Evolutionary conservation across 1,139 yeast species (phyloP).

Genomic region (Ashbya aceris): DNA sequence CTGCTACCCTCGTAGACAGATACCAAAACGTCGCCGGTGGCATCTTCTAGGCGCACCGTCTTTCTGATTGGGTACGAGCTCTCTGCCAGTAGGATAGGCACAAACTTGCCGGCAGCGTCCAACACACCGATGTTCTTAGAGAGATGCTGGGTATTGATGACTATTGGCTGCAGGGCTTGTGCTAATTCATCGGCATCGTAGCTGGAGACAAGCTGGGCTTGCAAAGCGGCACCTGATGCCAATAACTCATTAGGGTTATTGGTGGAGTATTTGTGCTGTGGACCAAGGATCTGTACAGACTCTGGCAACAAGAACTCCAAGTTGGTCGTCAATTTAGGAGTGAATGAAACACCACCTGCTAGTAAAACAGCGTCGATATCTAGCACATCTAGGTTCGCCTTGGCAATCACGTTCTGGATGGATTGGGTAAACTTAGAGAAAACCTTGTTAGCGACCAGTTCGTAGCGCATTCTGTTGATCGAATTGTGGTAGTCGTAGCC

Average conservation of each 20-base stretch:
- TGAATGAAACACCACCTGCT: constrained; percentile 89
- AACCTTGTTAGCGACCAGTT: constrained; percentile 73
- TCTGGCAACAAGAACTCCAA: constrained; percentile 73
- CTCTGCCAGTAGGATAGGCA: constrained; percentile 68
- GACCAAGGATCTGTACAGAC: constrained; percentile 66
- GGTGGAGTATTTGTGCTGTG: constrained; percentile 67
- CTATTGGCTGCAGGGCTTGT: constrained; percentile 79
- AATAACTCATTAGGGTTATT: constrained; percentile 78
- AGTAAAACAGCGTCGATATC: constrained; percentile 87
- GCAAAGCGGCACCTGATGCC: constrained; percentile 95
- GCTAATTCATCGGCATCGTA: constrained; percentile 81
- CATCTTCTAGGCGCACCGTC: constrained; percentile 56
- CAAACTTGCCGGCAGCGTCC: constrained; percentile 62
- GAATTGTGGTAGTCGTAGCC: constrained; percentile 91
- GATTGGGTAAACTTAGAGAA: constrained; percentile 68
- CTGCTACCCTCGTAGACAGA: constrained; percentile 80
- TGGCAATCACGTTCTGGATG: constrained; percentile 62
- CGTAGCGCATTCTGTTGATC: constrained; percentile 90
- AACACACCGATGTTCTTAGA: constrained; percentile 78
- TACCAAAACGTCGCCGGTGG: constrained; percentile 53
- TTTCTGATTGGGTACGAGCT: constrained; percentile 91
- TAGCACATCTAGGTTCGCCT: constrained; percentile 77
- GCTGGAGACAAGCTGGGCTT: constrained; percentile 74
- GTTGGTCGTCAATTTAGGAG: constrained; percentile 81
- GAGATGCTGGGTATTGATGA: constrained; percentile 83